Conservation (phyloP, 2,329 filamentous ascomycete genomes). For the Sporothrix variecibatus region DNA sequence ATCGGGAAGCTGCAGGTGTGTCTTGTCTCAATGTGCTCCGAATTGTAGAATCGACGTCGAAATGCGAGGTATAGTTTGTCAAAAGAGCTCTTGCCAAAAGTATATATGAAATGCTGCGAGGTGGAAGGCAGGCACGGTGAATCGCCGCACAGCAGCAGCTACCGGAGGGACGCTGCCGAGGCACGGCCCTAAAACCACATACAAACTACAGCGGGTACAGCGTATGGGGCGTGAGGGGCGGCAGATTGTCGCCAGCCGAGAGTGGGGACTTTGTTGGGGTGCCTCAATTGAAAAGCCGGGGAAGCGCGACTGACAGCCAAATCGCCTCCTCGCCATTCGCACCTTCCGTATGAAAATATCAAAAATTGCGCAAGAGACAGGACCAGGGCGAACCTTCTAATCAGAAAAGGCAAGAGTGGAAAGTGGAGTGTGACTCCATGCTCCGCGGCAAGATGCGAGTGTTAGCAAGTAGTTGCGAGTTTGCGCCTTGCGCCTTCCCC, state of each 20-base stretch:
- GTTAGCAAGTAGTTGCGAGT: not conserved
- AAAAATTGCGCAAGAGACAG: no score
- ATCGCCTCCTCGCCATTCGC: not conserved
- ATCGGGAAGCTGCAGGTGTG: not conserved
- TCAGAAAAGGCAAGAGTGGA: not conserved
- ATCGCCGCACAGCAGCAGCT: not conserved
- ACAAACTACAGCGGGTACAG: not conserved
- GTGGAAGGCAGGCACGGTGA: not conserved
- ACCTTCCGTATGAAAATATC: not conserved
- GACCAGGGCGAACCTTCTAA: not conserved
- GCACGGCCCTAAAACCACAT: conserved; percentile 6
- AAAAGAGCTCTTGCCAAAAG: not conserved
- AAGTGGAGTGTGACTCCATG: not conserved
- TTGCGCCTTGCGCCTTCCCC: not conserved
- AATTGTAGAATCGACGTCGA: not conserved
- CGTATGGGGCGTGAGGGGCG: conserved; percentile 2
- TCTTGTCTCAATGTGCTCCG: not conserved
- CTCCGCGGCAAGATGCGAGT: not conserved
- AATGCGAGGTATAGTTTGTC: not conserved
- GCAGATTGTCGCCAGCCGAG: conserved; percentile 20
- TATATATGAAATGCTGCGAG: not conserved
- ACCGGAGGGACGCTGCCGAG: conserved; percentile 23
- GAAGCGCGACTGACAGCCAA: not conserved
- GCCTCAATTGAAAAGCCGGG: not conserved
- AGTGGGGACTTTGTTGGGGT: not conserved